Evolutionary conservation across 192 early-diverging fungal genomes (phyloP).

Genomic region (Podila epigama): DNA sequence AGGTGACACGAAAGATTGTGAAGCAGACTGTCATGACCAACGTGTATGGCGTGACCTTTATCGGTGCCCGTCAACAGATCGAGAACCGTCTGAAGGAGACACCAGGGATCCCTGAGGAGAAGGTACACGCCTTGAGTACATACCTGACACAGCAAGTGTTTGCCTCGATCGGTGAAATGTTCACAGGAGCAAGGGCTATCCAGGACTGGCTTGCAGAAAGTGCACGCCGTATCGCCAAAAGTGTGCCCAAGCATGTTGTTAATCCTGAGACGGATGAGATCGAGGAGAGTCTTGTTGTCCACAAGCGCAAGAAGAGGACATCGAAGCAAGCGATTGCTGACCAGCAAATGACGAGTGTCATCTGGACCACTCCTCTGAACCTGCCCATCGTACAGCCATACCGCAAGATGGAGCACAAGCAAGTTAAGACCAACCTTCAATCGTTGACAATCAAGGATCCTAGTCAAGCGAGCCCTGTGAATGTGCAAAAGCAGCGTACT

Average conservation of each 20-base stretch:
- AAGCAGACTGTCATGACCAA: constrained; percentile 99
- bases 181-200: constrained; percentile 86
- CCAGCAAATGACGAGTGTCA: constrained; percentile 84
- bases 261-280: constrained; percentile 53
- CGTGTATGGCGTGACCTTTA: constrained; percentile 97
- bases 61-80: constrained; percentile 92
- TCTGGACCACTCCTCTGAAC: constrained; percentile 96
- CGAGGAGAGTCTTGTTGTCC: constrained; percentile 16
- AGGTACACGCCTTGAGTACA: constrained; percentile 67
- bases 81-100: constrained; percentile 82
- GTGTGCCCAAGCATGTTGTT: constrained; percentile 63
- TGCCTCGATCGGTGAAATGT: constrained; percentile 87
- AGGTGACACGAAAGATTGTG: constrained; percentile 91
- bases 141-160: constrained; percentile 88
- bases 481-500: constrained; percentile 89
- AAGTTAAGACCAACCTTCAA: constrained; percentile 79
- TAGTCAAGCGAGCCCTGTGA: constrained; percentile 76
- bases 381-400: constrained; percentile 98
- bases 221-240: constrained; percentile 83
- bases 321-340: constrained; percentile 52
- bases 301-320: constrained; percentile 46
- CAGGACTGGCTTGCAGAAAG: constrained; percentile 94
- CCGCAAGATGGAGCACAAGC: constrained; percentile 70
- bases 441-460: constrained; percentile 77
- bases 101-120: constrained; percentile 69